Base-by-base conservation (phyloP, 805 yeast species). In the Starmera quercuum region DNA sequence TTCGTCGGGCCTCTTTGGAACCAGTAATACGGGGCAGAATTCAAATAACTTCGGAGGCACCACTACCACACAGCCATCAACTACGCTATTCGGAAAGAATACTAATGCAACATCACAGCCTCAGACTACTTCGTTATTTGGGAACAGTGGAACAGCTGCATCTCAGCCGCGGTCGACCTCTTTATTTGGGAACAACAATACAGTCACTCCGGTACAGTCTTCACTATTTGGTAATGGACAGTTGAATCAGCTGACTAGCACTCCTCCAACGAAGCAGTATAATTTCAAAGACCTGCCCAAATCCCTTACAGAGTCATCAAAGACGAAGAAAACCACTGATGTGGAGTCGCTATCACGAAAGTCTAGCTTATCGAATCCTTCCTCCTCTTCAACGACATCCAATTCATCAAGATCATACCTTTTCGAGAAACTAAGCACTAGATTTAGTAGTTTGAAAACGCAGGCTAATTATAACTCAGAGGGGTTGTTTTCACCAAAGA, bases 401-500 rank as follows among this genome's bases (percentile, higher is more conserved):
- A 24, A 38, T 16, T 32, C 21, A 21, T 45, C 41, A 11, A 49
- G 48, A 33, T 35, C 51, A 2, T 48, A 59, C 18, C 39, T 64
- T 11, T 47, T 64, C 28, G 54, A 57, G 30, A 61, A 58, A 35
- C 40, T 64, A n/a, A 59, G 59, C 9, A 53, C 63, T 3, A 53
- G 63, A 41, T 43, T 61, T 31, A 50, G 48, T 31, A 41, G 45
- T 3, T 29, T 48, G 10, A 52, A 47, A 20, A 46, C 53, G 5
- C 45, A 41, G 10, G 32, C 36, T 1, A 43, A 40, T 2, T 51
- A 56, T 24, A 49, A 58, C 29, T 47, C 64, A 6, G 55, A 53
- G 25, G 67, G 65, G 12, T 44, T 61, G 6, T 62, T 61, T 37
- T 59, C 67, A 2, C 59, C 64, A 14, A 48, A 40, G 29, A 49